Conservation (phyloP, 352 stramenopile species). For the Pseudoperonospora humuli region DNA sequence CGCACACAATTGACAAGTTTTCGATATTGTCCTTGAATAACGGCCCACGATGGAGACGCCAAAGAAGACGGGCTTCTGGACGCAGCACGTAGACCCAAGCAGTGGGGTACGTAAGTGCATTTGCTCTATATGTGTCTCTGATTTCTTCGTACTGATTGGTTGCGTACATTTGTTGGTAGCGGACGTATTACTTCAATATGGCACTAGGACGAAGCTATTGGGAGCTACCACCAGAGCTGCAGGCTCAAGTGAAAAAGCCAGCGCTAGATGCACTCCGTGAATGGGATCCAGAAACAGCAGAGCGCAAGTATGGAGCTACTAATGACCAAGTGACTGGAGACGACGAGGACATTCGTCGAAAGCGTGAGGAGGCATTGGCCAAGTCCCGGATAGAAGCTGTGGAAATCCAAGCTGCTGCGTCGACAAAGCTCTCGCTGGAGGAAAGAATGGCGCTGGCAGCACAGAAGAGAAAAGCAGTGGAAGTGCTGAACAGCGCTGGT, state of each 20-base stretch:
- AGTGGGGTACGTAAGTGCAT: conserved; percentile 32
- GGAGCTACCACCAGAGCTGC: conserved; percentile 49
- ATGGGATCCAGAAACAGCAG: conserved; percentile 33
- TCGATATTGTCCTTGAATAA: neutral
- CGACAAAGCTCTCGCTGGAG: conserved; percentile 27
- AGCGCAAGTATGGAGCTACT: conserved; percentile 27
- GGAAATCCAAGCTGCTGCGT: conserved; percentile 3
- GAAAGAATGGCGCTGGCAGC: conserved; percentile 57
- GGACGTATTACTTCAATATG: conserved; percentile 79
- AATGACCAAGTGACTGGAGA: conserved; percentile 6
- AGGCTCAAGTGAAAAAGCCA: conserved; percentile 40
- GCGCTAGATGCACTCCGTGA: conserved; percentile 38
- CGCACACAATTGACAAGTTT: neutral
- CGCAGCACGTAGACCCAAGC: conserved; percentile 52
- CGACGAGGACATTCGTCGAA: conserved; percentile 28
- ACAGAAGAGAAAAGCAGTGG: conserved; percentile 40
- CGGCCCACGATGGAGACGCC: conserved; percentile 22
- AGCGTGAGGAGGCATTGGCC: conserved; percentile 36
- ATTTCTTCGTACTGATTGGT: too few species aligned
- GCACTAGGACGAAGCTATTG: conserved; percentile 65
- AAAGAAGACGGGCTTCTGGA: conserved; percentile 68
- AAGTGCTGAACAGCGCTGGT: conserved; percentile 24
- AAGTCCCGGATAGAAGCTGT: conserved; percentile 18
- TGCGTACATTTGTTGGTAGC: conserved; percentile 19
- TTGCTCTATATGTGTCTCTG: conserved; percentile 1